Percentiles rank a stretch among this genome's conserved stretches.
phyloP scores from a whole-genome alignment of 495 filamentous ascomycete genomes.

The Pyrenula aspistea region DNA sequence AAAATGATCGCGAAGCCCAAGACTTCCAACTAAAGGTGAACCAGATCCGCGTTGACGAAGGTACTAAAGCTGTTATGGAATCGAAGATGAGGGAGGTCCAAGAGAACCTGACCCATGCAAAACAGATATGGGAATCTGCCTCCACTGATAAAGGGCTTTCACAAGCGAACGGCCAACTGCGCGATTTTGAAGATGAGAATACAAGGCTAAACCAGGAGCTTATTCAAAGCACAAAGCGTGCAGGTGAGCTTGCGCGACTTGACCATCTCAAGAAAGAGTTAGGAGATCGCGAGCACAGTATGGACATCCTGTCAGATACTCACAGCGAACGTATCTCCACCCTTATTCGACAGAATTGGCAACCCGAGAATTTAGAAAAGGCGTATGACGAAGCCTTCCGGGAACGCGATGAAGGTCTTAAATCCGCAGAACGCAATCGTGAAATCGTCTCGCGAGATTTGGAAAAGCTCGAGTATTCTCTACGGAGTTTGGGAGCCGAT shows the following conservation, averaged over 20 bases:
- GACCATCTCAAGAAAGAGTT: constrained; percentile 67
- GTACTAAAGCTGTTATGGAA: constrained; percentile 60
- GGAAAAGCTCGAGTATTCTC: constrained; percentile 64
- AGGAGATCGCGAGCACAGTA: constrained; percentile 53
- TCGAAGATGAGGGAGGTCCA: constrained; percentile 59
- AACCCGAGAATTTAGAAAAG: constrained; percentile 53
- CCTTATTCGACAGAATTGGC: constrained; percentile 54
- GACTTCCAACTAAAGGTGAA: constrained; percentile 52
- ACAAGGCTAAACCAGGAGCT: constrained; percentile 63
- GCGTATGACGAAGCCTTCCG: constrained; percentile 54
- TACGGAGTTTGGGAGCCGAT: constrained; percentile 49
- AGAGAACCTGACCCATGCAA: constrained; percentile 45
- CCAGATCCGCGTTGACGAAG: constrained; percentile 70
- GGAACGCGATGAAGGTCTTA: constrained; percentile 38
- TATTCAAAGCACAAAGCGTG: constrained; percentile 64
- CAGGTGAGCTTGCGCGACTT: constrained; percentile 65
- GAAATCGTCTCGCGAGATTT: constrained; percentile 60
- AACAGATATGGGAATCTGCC: constrained; percentile 42
- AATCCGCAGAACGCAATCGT: constrained; percentile 51
- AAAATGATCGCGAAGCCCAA: constrained; percentile 54
- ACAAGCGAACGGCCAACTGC: constrained; percentile 47
- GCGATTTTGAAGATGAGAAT: constrained; percentile 53
- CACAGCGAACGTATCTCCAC: constrained; percentile 56
- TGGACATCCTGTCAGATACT: constrained; percentile 64
- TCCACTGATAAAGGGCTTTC: constrained; percentile 60